Evolutionary conservation across 768 basidiomycete genomes (phyloP), one percentile per base, ranked within the genome.

Genomic region (Podaxis sp.): DNA sequence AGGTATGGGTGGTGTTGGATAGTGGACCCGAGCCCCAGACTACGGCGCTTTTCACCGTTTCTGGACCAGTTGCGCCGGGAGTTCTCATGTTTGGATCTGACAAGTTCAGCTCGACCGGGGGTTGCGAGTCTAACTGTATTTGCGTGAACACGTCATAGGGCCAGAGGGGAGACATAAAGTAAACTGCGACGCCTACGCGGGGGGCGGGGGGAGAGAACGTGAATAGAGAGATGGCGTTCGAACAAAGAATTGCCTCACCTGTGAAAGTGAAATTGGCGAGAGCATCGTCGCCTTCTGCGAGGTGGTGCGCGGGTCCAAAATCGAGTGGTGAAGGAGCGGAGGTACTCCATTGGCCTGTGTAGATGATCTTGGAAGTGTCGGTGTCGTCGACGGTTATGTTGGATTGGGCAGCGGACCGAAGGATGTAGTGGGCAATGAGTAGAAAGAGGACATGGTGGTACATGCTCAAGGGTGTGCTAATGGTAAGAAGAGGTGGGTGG

Each of bases 81-180:
- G 5, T 37, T 35, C 16, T 32, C 7, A 13, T 2, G n/a, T 48
- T 55, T 28, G 52, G 51, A 27, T 61, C 59, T 4, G 44, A 23
- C 9, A 80, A 70, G 64, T 79, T 74, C 52, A 80, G 64, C 51
- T 76, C 66, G 1, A 69, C 61, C 3, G 50, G 25, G 10, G 71
- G 64, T 18, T 70, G 72, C 4, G 66, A 69, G 60, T 80, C 80
- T 32, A 81, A 65, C 5, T 72, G 71, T 4, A 81, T 50, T 5
- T 73, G 72, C 0, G 78, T 77, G 55, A 68, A 75, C 53, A 80
- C 79, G 13, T 55, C 55, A 66, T 74, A 77, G 11, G 77, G 77
- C 78, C 77, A 79, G 14, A 69, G 65, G 21, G 76, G 74, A 0
- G 73, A 71, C 62, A 76, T 62, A 59, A 73, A 75, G 48, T 74